A percentile compares a stretch with the other conserved stretches of the same genome.
phyloP scores from a whole-genome alignment of 2,329 filamentous ascomycete genomes.

The Xylariaceae sp. region DNA sequence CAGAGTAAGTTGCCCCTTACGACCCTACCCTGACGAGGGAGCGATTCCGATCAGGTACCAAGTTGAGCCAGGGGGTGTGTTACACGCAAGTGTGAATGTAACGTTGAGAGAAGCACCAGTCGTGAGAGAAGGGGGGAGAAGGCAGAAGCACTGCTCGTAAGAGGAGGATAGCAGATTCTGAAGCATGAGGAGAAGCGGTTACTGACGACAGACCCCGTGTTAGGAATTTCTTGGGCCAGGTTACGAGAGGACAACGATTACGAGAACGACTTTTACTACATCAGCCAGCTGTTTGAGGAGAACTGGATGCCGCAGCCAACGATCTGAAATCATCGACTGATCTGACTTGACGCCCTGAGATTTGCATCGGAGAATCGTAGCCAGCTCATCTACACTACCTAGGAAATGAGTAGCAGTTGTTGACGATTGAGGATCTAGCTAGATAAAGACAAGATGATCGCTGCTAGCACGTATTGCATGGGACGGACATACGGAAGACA shows the following conservation, averaged over 20 bases:
- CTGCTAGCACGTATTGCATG: slow-evolving; percentile 4
- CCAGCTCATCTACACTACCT: background rate
- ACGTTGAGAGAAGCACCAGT: background rate
- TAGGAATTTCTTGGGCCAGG: slow-evolving; percentile 42
- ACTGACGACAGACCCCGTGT: slow-evolving; percentile 8
- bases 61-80: slow-evolving; percentile 4
- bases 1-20: slow-evolving; percentile 38
- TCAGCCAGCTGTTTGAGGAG: slow-evolving; percentile 54
- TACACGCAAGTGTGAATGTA: background rate
- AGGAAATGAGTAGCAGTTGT: slow-evolving; percentile 10
- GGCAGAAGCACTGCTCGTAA: too few relatives aligned
- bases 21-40: background rate
- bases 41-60: background rate
- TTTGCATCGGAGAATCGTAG: slow-evolving; percentile 10
- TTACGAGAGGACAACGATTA: slow-evolving; percentile 41
- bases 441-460: slow-evolving; percentile 14
- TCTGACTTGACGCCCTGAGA: background rate
- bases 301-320: slow-evolving; percentile 47
- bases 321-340: slow-evolving; percentile 25
- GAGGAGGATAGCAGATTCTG: background rate
- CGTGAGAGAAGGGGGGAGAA: too few relatives aligned
- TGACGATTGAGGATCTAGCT: slow-evolving; percentile 7
- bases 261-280: slow-evolving; percentile 54
- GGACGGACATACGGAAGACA: too few relatives aligned
- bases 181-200: background rate